These are phyloP conservation scores for Metschnikowia corniflorae DNA, from an alignment of 805 yeast species.

Conservation along the genomic window DNA sequence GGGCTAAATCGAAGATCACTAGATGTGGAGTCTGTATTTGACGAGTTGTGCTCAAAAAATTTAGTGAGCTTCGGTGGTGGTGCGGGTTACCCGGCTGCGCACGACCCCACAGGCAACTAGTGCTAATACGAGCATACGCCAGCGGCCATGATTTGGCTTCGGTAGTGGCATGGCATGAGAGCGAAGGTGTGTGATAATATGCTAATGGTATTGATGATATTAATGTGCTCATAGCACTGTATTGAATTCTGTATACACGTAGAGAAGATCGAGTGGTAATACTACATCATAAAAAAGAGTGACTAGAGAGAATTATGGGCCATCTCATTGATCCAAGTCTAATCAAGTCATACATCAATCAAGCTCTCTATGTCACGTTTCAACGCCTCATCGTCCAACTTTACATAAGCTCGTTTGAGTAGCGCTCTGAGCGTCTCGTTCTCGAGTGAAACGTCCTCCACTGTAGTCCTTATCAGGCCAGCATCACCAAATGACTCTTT, in stretches of 20 bases:
- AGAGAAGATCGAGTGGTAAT: no score
- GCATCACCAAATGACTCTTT: constrained; percentile 10
- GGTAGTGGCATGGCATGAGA: no score
- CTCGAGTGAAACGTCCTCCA: constrained; percentile 20
- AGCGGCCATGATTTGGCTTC: no score
- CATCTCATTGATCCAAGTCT: no score
- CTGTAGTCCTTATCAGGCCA: constrained; percentile 8
- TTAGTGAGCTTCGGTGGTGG: constrained; percentile 14
- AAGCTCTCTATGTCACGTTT: constrained; percentile 18
- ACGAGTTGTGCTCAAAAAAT: constrained; percentile 7
- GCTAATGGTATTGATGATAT: no score
- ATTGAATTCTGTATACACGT: neutral
- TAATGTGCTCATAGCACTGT: no score
- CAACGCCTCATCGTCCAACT: constrained; percentile 18
- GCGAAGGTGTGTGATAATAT: no score
- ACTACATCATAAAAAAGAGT: no score
- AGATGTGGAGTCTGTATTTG: constrained; percentile 1
- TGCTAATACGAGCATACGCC: no score
- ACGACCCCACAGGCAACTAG: no score
- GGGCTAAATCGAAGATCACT: constrained; percentile 8
- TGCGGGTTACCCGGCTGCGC: constrained; percentile 15
- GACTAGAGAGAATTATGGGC: no score
- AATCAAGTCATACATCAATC: constrained; percentile 4
- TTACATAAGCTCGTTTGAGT: constrained; percentile 24
- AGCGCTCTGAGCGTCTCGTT: constrained; percentile 26